These are phyloP conservation scores for Malus fusca DNA, from an alignment of 306 rosid genomes.

Conservation along the genomic window DNA sequence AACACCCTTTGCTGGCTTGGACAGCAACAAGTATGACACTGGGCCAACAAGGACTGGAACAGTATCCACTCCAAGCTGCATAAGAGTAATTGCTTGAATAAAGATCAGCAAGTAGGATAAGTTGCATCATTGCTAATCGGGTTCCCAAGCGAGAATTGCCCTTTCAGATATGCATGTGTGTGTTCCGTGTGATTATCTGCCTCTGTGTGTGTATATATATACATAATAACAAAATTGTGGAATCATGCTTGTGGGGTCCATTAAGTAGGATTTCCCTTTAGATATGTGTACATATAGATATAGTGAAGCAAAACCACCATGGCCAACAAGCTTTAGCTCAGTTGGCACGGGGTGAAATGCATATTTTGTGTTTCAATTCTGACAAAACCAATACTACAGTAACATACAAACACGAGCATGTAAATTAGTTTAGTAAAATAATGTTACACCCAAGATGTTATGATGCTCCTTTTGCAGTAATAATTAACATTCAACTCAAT, in stretches of 20 bases:
- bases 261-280: not conserved
- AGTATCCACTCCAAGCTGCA: conserved; percentile 82
- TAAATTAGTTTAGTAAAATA: not conserved
- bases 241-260: not conserved
- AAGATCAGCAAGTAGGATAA: not conserved
- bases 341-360: not conserved
- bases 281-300: not conserved
- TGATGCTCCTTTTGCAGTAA: not conserved
- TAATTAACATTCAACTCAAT: not conserved
- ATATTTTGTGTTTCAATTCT: not conserved
- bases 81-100: not conserved
- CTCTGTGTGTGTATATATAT: not conserved
- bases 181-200: not conserved
- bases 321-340: not conserved
- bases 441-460: not conserved
- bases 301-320: not conserved
- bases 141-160: not conserved
- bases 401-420: not conserved
- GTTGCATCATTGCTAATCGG: not conserved
- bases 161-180: not conserved
- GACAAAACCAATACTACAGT: not conserved
- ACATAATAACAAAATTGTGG: not conserved
- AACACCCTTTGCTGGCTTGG: conserved; percentile 87
- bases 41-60: conserved; percentile 83
- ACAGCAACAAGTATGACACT: conserved; percentile 80